These are phyloP conservation scores for Ceratobasidium sp. DNA, from an alignment of 1,284 basidiomycete species.

Conservation along the genomic window DNA sequence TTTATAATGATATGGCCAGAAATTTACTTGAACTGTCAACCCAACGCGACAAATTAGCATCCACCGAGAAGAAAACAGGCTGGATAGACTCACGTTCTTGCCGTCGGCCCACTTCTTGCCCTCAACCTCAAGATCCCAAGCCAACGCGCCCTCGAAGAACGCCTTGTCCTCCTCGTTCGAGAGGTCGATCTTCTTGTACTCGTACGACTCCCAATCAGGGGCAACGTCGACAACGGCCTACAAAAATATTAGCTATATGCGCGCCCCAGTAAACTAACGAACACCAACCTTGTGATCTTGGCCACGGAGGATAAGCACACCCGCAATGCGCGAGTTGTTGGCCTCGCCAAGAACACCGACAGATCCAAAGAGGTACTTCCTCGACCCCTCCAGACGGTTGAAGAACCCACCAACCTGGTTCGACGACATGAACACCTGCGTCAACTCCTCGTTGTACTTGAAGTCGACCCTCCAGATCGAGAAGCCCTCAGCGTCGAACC, in stretches of 20 bases:
- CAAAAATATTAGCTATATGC: constrained; percentile 58
- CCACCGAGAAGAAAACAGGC: not conserved
- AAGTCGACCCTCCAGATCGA: constrained; percentile 93
- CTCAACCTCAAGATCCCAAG: constrained; percentile 88
- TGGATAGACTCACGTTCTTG: constrained; percentile 73
- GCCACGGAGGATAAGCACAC: constrained; percentile 86
- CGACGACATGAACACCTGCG: constrained; percentile 90
- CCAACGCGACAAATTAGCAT: not conserved
- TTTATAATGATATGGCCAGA: too few species aligned
- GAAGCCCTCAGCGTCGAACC: constrained; percentile 92
- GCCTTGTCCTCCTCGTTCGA: constrained; percentile 76
- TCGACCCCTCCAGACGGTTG: constrained; percentile 92
- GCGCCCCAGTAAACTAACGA: not conserved
- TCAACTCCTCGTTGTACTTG: constrained; percentile 97
- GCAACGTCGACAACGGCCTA: constrained; percentile 81
- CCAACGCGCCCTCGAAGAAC: constrained; percentile 89
- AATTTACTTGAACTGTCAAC: constrained; percentile 15
- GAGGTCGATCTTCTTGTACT: constrained; percentile 75
- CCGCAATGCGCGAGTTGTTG: constrained; percentile 82
- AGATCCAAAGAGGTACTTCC: constrained; percentile 95
- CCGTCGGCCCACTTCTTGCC: constrained; percentile 90
- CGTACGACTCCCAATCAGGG: constrained; percentile 94
- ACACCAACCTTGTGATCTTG: constrained; percentile 54
- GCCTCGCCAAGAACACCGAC: constrained; percentile 87
- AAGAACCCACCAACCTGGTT: constrained; percentile 95